These are phyloP conservation scores for Coniella vitis DNA, from an alignment of 2,329 filamentous ascomycete genomes.

Conservation along the genomic window DNA sequence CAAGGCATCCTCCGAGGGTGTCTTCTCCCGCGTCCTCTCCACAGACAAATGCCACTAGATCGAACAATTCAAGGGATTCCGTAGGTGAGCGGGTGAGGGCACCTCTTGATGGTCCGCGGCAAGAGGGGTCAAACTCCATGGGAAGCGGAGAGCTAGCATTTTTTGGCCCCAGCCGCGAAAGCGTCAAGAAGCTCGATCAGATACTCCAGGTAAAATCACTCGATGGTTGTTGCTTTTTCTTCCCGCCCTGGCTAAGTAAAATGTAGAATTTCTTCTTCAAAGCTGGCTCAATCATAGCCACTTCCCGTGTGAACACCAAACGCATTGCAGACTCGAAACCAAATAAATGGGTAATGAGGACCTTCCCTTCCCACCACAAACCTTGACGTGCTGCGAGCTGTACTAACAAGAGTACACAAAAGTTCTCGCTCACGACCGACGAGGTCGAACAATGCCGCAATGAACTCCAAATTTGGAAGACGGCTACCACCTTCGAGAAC, in stretches of 20 bases:
- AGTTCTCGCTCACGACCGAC: constrained; percentile 95
- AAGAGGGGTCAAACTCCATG: constrained; percentile 39
- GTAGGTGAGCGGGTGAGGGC: constrained; percentile 30
- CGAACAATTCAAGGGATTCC: constrained; percentile 68
- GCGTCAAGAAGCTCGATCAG: constrained; percentile 77
- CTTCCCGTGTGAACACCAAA: constrained; percentile 68
- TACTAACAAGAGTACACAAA: constrained; percentile 11
- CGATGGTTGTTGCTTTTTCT: not conserved
- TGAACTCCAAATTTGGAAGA: constrained; percentile 75
- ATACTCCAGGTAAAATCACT: constrained; percentile 71
- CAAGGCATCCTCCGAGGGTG: constrained; percentile 65
- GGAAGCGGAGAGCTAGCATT: constrained; percentile 38
- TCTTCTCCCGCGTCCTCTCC: constrained; percentile 67
- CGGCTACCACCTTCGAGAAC: constrained; percentile 67
- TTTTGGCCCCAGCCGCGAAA: constrained; percentile 54
- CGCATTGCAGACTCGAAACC: constrained; percentile 52
- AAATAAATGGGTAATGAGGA: constrained; percentile 77
- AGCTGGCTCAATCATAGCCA: constrained; percentile 74
- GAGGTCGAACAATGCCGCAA: constrained; percentile 85
- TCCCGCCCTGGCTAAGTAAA: constrained; percentile 10
- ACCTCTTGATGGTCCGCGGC: constrained; percentile 34
- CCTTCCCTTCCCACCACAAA: not conserved
- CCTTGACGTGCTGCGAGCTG: not conserved
- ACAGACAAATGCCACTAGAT: constrained; percentile 64
- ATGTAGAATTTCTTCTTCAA: constrained; percentile 87